Evolutionary conservation across 1,139 yeast species (phyloP), one percentile per base, ranked within the genome.

Genomic region (Zhuliangozyma blackwelliae): DNA sequence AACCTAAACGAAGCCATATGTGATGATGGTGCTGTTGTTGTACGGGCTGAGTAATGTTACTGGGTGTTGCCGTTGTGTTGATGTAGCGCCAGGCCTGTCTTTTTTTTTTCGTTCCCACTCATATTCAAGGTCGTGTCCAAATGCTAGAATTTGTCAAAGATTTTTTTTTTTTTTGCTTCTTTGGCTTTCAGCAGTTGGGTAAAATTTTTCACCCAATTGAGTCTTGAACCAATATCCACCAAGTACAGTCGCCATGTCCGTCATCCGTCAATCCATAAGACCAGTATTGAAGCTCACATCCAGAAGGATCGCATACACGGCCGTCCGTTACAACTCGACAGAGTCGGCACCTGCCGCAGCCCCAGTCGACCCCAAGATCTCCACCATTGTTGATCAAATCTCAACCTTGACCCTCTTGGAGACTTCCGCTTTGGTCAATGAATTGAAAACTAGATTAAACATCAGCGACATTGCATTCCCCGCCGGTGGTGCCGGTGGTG

Each of bases 391-490:
- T 41, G 94, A 88, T 54, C 87, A 87, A 56, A 92, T 92, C 59
- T 82, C 97, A 39, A 77, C 85, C 51, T 76, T 92, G 60, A 89
- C 95, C 13, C 76, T 92, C 41, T 74, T 90, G 54, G 98, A 92
- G 68, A 92, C 98, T 12, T 82, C 96, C 10, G 63, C 83, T 27
- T 77, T 92, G 55, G 86, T 92, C 47, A 62, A 79, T 34, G 96
- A 88, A 61, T 78, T 92, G 55, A 92, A 92, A 68, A 71, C 82
- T 39, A 82, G 82, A 61, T 78, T 92, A 54, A 89, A 92, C 66
- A 90, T 92, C 52, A 88, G 97, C 47, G 98, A 92, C 59, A 88
- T 90, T 51, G 77, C 96, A 10, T 75, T 89, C 67, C 95, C 96
- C 46, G 82, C 85, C 40, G 79, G 74, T 35, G 79, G 81, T 38